Evolutionary conservation across 805 yeast species (phyloP).

Genomic region (Ogataea chonburiensis): DNA sequence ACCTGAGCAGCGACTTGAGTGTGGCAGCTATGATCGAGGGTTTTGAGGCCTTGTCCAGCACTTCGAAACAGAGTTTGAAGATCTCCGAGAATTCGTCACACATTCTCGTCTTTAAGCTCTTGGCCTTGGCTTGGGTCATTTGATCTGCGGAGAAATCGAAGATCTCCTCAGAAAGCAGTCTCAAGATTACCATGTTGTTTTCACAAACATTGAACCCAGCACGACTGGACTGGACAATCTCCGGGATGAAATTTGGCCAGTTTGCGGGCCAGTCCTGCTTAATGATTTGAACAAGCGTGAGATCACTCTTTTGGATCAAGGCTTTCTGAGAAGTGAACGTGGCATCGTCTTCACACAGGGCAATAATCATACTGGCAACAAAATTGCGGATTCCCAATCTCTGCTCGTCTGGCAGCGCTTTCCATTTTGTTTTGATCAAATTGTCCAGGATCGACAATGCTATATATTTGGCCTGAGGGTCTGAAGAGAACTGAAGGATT

Average conservation of each 20-base stretch:
- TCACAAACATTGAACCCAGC: conserved; percentile 93
- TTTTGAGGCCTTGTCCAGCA: conserved; percentile 83
- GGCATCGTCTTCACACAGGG: conserved; percentile 81
- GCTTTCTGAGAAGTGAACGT: conserved; percentile 72
- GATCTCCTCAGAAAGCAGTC: conserved; percentile 89
- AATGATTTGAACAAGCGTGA: conserved; percentile 88
- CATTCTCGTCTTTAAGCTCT: conserved; percentile 78
- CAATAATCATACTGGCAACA: conserved; percentile 88
- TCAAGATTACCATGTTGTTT: conserved; percentile 91
- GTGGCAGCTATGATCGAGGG: conserved; percentile 84
- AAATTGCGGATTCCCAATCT: conserved; percentile 92
- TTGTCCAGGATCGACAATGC: conserved; percentile 89
- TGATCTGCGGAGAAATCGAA: conserved; percentile 95
- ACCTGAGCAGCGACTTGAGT: conserved; percentile 74
- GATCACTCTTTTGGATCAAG: conserved; percentile 86
- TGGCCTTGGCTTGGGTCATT: conserved; percentile 94
- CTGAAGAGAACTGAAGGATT: conserved; percentile 72
- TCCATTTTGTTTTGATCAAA: conserved; percentile 91
- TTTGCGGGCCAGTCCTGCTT: conserved; percentile 99
- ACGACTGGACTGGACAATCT: conserved; percentile 79
- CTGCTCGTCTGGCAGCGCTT: conserved; percentile 83
- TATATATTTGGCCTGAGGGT: conserved; percentile 88
- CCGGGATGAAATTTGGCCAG: conserved; percentile 98
- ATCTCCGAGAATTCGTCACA: conserved; percentile 89
- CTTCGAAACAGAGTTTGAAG: conserved; percentile 90